Percentiles rank a stretch among this genome's conserved stretches.
These are phyloP conservation scores for Leishmania tropica DNA, from an alignment of 208 protist species.

Conservation along the genomic window DNA sequence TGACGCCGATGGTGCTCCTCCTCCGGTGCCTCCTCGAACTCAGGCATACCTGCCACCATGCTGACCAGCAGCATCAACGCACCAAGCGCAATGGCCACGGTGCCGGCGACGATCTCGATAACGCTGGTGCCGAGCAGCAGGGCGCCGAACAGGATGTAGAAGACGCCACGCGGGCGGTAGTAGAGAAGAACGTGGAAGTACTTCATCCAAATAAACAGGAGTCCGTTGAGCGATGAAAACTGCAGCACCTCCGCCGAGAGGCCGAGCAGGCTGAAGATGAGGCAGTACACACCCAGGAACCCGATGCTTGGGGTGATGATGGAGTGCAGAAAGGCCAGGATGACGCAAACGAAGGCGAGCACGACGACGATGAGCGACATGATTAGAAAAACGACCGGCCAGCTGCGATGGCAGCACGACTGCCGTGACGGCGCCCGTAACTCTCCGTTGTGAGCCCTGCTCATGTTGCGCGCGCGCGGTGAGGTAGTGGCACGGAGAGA, in stretches of 20 bases:
- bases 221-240: slow-evolving; percentile 41
- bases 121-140: slow-evolving; percentile 45
- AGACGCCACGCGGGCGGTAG: slow-evolving; percentile 62
- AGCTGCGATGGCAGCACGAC: slow-evolving; percentile 49
- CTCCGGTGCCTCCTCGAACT: slow-evolving; percentile 57
- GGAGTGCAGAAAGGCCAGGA: slow-evolving; percentile 43
- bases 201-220: slow-evolving; percentile 68
- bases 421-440: slow-evolving; percentile 6
- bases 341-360: slow-evolving; percentile 44
- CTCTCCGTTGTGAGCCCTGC: slow-evolving; percentile 5
- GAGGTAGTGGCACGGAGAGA: neutral
- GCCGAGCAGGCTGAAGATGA: slow-evolving; percentile 68
- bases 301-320: slow-evolving; percentile 18
- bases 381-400: slow-evolving; percentile 56
- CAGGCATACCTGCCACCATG: slow-evolving; percentile 51
- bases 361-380: slow-evolving; percentile 34
- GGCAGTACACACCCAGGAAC: slow-evolving; percentile 62
- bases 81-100: slow-evolving; percentile 48
- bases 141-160: slow-evolving; percentile 82
- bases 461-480: neutral
- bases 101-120: slow-evolving; percentile 46
- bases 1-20: slow-evolving; percentile 38
- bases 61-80: slow-evolving; percentile 65
- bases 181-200: slow-evolving; percentile 81
- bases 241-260: slow-evolving; percentile 75